These are phyloP conservation scores for Blastobotrys chiropterorum DNA, from an alignment of 805 yeast genomes.

Conservation along the genomic window DNA sequence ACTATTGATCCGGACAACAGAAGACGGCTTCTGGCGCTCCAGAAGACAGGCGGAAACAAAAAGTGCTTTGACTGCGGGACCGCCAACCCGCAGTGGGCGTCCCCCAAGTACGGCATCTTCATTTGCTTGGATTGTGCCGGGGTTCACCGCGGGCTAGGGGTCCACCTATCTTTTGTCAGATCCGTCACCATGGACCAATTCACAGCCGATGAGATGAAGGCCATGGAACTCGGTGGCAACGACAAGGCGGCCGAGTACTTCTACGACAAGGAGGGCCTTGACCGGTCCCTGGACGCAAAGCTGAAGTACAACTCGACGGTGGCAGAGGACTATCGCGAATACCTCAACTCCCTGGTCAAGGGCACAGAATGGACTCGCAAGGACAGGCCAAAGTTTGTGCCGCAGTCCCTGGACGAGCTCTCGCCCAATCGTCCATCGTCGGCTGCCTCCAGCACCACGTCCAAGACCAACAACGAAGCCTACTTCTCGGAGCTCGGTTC, in stretches of 20 bases:
- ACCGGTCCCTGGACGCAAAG: slow-evolving; percentile 54
- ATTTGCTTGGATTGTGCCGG: slow-evolving; percentile 99
- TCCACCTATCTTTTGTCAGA: slow-evolving; percentile 92
- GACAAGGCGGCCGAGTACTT: slow-evolving; percentile 66
- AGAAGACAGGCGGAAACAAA: slow-evolving; percentile 76
- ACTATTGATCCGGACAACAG: slow-evolving; percentile 91
- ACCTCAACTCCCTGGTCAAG: slow-evolving; percentile 66
- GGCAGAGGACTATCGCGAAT: slow-evolving; percentile 90
- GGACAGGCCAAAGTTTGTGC: slow-evolving; percentile 15
- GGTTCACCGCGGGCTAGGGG: slow-evolving; percentile 85
- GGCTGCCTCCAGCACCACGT: slow-evolving; percentile 16
- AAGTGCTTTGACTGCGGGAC: slow-evolving; percentile 91
- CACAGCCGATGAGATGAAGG: slow-evolving; percentile 79
- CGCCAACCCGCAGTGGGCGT: slow-evolving; percentile 99
- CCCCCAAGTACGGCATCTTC: slow-evolving; percentile 95
- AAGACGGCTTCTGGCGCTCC: slow-evolving; percentile 55
- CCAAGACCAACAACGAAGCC: slow-evolving; percentile 63
- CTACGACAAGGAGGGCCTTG: slow-evolving; percentile 58
- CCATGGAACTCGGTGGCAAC: slow-evolving; percentile 96
- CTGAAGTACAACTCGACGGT: slow-evolving; percentile 80
- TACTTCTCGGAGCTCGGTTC: slow-evolving; percentile 79
- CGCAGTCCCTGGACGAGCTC: slow-evolving; percentile 8
- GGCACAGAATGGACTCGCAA: slow-evolving; percentile 52
- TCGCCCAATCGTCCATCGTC: slow-evolving; percentile 7
- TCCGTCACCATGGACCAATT: slow-evolving; percentile 98